These are phyloP conservation scores for Acer saccharum DNA, from an alignment of 345 rosid species.

Conservation along the genomic window DNA sequence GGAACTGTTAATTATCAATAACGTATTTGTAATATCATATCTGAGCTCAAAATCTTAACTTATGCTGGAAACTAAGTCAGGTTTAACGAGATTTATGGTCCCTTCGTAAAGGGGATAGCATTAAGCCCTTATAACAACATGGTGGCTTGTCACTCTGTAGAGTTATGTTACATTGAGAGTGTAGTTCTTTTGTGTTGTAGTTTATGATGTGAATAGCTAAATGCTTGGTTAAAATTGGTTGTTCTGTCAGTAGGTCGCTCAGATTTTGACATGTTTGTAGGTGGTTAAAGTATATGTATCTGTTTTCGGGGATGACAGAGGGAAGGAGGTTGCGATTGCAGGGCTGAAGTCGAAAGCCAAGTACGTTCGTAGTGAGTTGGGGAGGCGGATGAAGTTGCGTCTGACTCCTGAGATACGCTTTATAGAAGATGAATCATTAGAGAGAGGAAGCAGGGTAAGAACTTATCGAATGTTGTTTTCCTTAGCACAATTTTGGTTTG, in stretches of 20 bases:
- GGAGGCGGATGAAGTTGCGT: constrained; percentile 87
- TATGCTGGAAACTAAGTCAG: no score
- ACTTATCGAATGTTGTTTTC: constrained; percentile 12
- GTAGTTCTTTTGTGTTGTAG: not conserved
- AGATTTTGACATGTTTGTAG: constrained; percentile 32
- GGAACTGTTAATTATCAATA: no score
- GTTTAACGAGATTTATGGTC: no score
- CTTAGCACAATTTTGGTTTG: not conserved
- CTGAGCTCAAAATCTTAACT: no score
- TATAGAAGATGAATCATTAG: constrained; percentile 82
- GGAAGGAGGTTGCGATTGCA: constrained; percentile 83
- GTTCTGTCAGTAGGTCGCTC: not conserved
- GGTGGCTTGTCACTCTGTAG: not conserved
- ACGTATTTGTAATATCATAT: no score
- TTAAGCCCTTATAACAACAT: not conserved
- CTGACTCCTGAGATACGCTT: constrained; percentile 90
- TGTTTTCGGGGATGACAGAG: constrained; percentile 95
- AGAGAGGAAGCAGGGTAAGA: constrained; percentile 93
- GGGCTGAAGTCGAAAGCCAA: constrained; percentile 84
- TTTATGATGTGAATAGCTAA: not conserved
- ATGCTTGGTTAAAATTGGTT: not conserved
- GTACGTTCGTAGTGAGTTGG: constrained; percentile 76
- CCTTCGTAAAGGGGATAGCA: no score
- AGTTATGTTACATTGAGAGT: not conserved
- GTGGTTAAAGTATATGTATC: constrained; percentile 95